A percentile compares a stretch with the other conserved stretches of the same genome.
Evolutionary conservation across 2,329 filamentous ascomycete species (phyloP).

Genomic region (Penicillium italicum): DNA sequence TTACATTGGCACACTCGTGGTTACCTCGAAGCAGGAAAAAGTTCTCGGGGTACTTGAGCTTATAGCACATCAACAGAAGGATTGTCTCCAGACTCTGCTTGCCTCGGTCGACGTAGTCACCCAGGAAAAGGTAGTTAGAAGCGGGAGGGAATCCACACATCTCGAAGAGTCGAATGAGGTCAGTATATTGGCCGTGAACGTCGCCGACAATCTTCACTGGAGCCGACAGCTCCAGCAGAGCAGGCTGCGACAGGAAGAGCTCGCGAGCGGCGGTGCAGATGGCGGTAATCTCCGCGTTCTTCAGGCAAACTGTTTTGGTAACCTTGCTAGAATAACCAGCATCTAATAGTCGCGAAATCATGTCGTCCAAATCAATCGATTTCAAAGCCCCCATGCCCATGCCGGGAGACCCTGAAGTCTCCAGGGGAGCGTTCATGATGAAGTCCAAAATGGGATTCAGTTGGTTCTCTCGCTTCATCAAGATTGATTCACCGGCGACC

Average conservation of each 20-base stretch:
- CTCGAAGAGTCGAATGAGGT: conserved; percentile 94
- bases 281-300: conserved; percentile 94
- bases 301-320: conserved; percentile 93
- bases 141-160: conserved; percentile 96
- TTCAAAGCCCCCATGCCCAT: conserved; percentile 90
- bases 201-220: conserved; percentile 98
- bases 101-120: conserved; percentile 93
- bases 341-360: conserved; percentile 90
- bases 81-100: conserved; percentile 97
- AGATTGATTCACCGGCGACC: conserved; percentile 80
- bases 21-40: conserved; percentile 94
- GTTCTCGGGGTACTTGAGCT: conserved; percentile 95
- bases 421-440: conserved; percentile 40
- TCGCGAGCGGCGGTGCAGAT: conserved; percentile 89
- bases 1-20: conserved; percentile 95
- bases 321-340: conserved; percentile 95
- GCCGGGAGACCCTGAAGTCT: conserved; percentile 49
- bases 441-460: conserved; percentile 63
- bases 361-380: conserved; percentile 90
- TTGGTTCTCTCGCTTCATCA: conserved; percentile 73
- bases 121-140: conserved; percentile 89
- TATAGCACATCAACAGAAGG: conserved; percentile 87
- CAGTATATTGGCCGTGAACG: conserved; percentile 94
- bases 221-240: conserved; percentile 83
- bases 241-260: conserved; percentile 84